Conservation (phyloP, 1,139 yeast genomes). For the Entelexis sorbosivorans region DNA sequence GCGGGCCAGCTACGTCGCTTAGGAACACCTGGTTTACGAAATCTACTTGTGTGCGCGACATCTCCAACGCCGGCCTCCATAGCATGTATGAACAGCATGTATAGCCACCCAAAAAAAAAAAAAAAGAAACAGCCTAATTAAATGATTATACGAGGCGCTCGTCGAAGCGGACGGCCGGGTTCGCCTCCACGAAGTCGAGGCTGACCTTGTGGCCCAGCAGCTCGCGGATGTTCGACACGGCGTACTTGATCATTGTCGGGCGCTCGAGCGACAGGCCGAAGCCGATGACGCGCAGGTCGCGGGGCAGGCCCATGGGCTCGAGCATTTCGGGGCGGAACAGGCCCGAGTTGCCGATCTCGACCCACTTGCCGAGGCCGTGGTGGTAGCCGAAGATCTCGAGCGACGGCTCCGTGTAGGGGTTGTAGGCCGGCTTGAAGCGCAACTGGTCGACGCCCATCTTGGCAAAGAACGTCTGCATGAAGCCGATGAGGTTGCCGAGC, state of each 20-base stretch:
- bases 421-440: conserved; percentile 96
- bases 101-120: too few species aligned
- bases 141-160: conserved; percentile 39
- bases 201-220: conserved; percentile 25
- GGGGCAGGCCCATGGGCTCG: conserved; percentile 95
- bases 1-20: too few species aligned
- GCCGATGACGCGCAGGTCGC: conserved; percentile 86
- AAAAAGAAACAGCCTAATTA: too few species aligned
- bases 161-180: conserved; percentile 96
- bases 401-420: conserved; percentile 98
- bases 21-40: too few species aligned
- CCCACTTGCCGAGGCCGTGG: conserved; percentile 91
- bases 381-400: conserved; percentile 97
- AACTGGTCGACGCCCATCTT: conserved; percentile 95
- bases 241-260: conserved; percentile 98
- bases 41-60: too few species aligned
- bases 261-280: conserved; percentile 97
- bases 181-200: conserved; percentile 76
- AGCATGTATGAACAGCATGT: too few species aligned
- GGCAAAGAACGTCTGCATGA: conserved; percentile 93
- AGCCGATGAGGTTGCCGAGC: conserved; percentile 91
- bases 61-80: too few species aligned
- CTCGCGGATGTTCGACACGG: conserved; percentile 68
- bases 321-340: conserved; percentile 99
- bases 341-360: conserved; percentile 98